Percentiles rank a stretch among this genome's conserved stretches.
phyloP scores from a whole-genome alignment of 768 basidiomycete genomes.

The Nidularia sp. region DNA sequence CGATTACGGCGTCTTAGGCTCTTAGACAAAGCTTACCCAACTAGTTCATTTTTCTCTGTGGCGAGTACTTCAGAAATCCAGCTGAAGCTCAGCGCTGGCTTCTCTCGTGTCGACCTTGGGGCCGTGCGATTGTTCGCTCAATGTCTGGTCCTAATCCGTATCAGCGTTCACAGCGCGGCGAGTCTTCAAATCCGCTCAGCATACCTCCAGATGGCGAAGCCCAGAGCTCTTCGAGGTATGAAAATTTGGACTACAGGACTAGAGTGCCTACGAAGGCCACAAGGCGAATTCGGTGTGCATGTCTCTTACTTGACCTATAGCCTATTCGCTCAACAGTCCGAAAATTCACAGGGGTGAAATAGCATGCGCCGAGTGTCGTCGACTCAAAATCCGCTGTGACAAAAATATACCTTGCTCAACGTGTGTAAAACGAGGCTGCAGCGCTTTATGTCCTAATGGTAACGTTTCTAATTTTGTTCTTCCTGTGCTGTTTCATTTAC shows the following conservation, averaged over 20 bases:
- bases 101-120: too few relatives aligned
- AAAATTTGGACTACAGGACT: not conserved
- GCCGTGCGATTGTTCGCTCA: too few relatives aligned
- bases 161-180: not conserved
- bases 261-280: conserved; percentile 27
- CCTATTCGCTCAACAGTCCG: not conserved
- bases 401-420: conserved; percentile 40
- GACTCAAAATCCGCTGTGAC: conserved; percentile 39
- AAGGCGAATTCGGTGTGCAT: conserved; percentile 30
- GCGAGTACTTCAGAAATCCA: too few relatives aligned
- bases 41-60: too few relatives aligned
- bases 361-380: conserved; percentile 39
- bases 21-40: too few relatives aligned
- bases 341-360: conserved; percentile 29
- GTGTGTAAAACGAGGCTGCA: conserved; percentile 49
- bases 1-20: too few relatives aligned
- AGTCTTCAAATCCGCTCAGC: not conserved
- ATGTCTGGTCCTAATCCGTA: not conserved
- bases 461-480: conserved; percentile 3
- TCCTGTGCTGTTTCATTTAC: not conserved
- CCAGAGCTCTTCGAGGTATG: not conserved
- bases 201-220: not conserved
- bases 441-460: conserved; percentile 51
- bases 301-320: conserved; percentile 1
- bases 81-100: too few relatives aligned